A percentile compares a stretch with the other conserved stretches of the same genome.
These are phyloP conservation scores for Globisporangium mamillatum DNA, from an alignment of 352 stramenopile genomes.

Conservation along the genomic window DNA sequence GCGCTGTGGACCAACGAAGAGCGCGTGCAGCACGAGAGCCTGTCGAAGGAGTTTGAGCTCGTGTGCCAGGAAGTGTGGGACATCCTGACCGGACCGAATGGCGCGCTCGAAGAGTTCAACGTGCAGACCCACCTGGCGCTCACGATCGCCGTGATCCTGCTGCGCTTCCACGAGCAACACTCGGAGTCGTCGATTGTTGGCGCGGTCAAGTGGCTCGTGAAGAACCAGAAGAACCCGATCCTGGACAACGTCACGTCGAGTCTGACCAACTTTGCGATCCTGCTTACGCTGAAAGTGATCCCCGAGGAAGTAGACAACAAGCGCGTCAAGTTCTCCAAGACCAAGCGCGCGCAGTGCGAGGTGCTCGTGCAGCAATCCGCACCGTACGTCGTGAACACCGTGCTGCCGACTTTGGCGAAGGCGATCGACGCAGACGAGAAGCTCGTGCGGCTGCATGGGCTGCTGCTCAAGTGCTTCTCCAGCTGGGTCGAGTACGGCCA, in stretches of 20 bases:
- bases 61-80: conserved; percentile 80
- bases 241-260: conserved; percentile 35
- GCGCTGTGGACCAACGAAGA: conserved; percentile 49
- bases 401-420: conserved; percentile 54
- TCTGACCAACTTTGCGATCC: conserved; percentile 70
- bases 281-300: conserved; percentile 74
- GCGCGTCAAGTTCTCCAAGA: conserved; percentile 75
- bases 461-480: conserved; percentile 61
- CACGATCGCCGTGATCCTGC: conserved; percentile 71
- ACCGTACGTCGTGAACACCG: conserved; percentile 49
- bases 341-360: conserved; percentile 59
- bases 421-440: conserved; percentile 55
- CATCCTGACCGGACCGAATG: conserved; percentile 59
- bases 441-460: conserved; percentile 37
- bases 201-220: conserved; percentile 74
- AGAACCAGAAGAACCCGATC: conserved; percentile 56
- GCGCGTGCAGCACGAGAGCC: conserved; percentile 41
- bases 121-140: conserved; percentile 73
- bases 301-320: conserved; percentile 79
- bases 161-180: conserved; percentile 74
- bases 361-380: conserved; percentile 66
- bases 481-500: conserved; percentile 78
- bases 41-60: conserved; percentile 57
- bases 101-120: conserved; percentile 45
- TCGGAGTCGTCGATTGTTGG: conserved; percentile 44